Evolutionary conservation across 306 rosid species (phyloP), one percentile per base, ranked within the genome.

Genomic region (Sophora flavescens): DNA sequence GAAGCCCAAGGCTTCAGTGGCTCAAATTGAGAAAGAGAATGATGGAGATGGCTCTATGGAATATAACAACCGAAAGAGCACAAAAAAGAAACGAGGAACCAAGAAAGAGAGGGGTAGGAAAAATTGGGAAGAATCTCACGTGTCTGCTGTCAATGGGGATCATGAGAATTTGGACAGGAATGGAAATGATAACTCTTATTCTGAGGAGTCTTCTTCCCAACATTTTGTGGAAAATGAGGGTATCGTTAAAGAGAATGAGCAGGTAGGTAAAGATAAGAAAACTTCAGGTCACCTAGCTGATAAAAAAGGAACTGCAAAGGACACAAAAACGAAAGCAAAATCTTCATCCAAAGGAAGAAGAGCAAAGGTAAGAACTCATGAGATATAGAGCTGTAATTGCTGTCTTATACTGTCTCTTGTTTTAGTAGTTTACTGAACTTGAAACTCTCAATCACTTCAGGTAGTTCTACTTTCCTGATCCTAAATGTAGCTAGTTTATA

Each of bases 311-410:
- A 33, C 18, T 3, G 75, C 67, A 36, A 90, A 87, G 88, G 88
- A 88, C 41, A 70, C 80, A 50, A 84, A 67, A 77, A 12, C 71
- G 76, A 88, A 83, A 68, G 75, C 88, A 18, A 90, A 87, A 83
- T 35, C 17, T 71, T 86, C 88, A 56, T 82, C 90, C 70, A 91
- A 79, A 83, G 91, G 92, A 77, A 91, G 82, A 88, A 92, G 89
- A 62, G 56, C 93, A 6, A 96, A 88, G 98, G 99, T 96, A 87
- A 79, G 57, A 48, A 17, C 53, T 71, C 8, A 10, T 60, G 53
- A 65, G 14, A 14, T 44, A 3, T 54, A 32, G 41, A 15, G 51
- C 67, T 70, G 70, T 6, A 48, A 52, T 57, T 13, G 63, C 63
- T 6, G 15, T 74, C 68, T 64, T 13, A 35, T 82, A 18, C 50